These are phyloP conservation scores for Saccharomycopsis capsularis DNA, from an alignment of 805 yeast genomes.

Conservation along the genomic window DNA sequence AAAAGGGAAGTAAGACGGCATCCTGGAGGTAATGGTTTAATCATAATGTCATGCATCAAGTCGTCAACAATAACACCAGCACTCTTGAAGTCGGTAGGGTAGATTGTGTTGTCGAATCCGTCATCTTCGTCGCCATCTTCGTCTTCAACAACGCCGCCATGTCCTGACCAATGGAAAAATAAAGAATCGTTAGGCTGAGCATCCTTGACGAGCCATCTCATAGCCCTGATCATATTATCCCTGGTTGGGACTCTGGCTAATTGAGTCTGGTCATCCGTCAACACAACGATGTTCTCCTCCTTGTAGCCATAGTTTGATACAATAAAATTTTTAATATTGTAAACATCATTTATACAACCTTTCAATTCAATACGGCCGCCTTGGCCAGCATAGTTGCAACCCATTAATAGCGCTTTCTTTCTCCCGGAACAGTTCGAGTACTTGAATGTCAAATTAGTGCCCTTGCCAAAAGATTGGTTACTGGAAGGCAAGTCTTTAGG, in stretches of 20 bases:
- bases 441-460: conserved; percentile 34
- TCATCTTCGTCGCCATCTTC: conserved; percentile 68
- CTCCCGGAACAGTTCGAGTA: conserved; percentile 67
- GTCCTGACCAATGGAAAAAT: conserved; percentile 82
- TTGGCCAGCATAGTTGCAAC: conserved; percentile 66
- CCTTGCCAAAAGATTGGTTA: conserved; percentile 20
- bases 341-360: conserved; percentile 79
- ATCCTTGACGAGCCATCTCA: conserved; percentile 71
- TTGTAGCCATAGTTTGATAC: conserved; percentile 39
- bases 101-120: conserved; percentile 65
- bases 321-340: conserved; percentile 40
- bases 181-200: conserved; percentile 74
- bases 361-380: conserved; percentile 45
- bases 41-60: conserved; percentile 64
- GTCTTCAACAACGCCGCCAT: conserved; percentile 72
- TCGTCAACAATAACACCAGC: conserved; percentile 71
- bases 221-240: conserved; percentile 66
- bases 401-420: conserved; percentile 68
- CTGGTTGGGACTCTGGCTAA: conserved; percentile 53
- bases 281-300: conserved; percentile 49
- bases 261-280: conserved; percentile 50
- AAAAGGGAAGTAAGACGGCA: conserved; percentile 72
- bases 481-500: conserved; percentile 5
- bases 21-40: conserved; percentile 62
- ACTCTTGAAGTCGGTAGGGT: conserved; percentile 64